Percentiles rank a stretch among this genome's conserved stretches.
Conservation (phyloP, 352 stramenopile species). For the Globisporangium yorkense region DNA sequence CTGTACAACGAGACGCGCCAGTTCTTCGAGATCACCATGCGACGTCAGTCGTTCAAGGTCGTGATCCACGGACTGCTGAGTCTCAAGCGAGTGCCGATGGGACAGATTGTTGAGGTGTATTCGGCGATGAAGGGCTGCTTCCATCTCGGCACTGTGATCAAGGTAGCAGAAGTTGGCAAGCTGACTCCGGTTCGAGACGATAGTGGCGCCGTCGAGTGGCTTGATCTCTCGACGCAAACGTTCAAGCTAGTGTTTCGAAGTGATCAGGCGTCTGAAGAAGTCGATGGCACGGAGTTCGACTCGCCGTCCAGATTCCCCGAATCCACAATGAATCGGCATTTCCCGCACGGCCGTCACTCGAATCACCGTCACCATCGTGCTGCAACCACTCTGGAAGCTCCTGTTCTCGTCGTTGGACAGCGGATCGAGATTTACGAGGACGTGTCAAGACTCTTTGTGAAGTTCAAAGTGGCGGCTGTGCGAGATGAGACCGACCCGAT, state of each 20-base stretch:
- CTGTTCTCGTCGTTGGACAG: conserved; percentile 15
- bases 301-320: not conserved
- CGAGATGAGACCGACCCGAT: conserved; percentile 5
- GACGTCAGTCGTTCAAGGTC: conserved; percentile 42
- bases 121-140: conserved; percentile 44
- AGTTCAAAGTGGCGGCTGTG: conserved; percentile 20
- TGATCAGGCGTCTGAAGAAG: not conserved
- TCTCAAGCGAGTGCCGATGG: conserved; percentile 40
- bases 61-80: conserved; percentile 40
- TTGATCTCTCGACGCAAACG: conserved; percentile 45
- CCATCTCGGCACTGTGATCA: conserved; percentile 27
- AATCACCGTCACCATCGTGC: conserved; percentile 2
- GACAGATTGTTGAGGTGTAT: conserved; percentile 46
- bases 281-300: not conserved
- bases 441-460: conserved; percentile 19
- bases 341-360: not conserved
- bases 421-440: conserved; percentile 25
- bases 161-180: conserved; percentile 28
- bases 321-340: not conserved
- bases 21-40: conserved; percentile 40
- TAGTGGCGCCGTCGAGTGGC: conserved; percentile 29
- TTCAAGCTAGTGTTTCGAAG: conserved; percentile 51
- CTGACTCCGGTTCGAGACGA: conserved; percentile 35
- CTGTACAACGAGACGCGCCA: conserved; percentile 46
- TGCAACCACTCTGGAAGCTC: conserved; percentile 4